Base-by-base conservation (phyloP, 192 early-diverging fungal genomes). In the Mortierella antarctica region DNA sequence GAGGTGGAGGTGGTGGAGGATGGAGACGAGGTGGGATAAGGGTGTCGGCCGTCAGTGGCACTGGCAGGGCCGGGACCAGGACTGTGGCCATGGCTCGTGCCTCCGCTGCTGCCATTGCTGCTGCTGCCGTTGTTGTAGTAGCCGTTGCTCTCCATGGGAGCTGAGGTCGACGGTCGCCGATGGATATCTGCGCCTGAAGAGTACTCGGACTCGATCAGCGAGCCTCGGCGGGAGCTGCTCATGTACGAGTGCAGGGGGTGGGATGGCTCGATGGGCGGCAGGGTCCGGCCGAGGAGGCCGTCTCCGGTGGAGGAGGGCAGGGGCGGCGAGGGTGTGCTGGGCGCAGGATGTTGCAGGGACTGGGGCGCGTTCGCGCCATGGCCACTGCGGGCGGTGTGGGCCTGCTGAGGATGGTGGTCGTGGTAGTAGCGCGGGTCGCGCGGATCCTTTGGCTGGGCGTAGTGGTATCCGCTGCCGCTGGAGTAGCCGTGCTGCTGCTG, bases 181-280 rank as follows among this genome's bases (percentile, higher is more conserved):
- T 79, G 70, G 46, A 52, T 17, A 21, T 79, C 76, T 15, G 50
- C 20, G 53, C 44, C 53, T 5, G 46, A 41, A 44, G 65, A 64
- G 41, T 71, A 66, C 39, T 71, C 76, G 44, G 62, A 45, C 20
- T 79, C 69, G 46, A 46, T 64, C 7, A 79, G 21, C 11, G 76
- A 79, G 7, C 76, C 69, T 44, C 76, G 56, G 21, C 76, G 76
- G 8, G 76, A 79, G 64, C 53, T 79, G 52, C 63, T 62, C 76
- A 79, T 79, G 45, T 79, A 79, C 18, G 17, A 49, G 50, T 79
- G 76, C 11, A 79, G 69, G 4, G 76, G 76, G 14, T 79, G 76
- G 17, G 76, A 79, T 8, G 76, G 76, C 21, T 79, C 76, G 31
- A 79, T 79, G 13, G 76, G 76, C 6, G 76, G 76, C 5, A 79